These are phyloP conservation scores for Thelephora aurantiotincta DNA, from an alignment of 768 basidiomycete species.

Conservation along the genomic window DNA sequence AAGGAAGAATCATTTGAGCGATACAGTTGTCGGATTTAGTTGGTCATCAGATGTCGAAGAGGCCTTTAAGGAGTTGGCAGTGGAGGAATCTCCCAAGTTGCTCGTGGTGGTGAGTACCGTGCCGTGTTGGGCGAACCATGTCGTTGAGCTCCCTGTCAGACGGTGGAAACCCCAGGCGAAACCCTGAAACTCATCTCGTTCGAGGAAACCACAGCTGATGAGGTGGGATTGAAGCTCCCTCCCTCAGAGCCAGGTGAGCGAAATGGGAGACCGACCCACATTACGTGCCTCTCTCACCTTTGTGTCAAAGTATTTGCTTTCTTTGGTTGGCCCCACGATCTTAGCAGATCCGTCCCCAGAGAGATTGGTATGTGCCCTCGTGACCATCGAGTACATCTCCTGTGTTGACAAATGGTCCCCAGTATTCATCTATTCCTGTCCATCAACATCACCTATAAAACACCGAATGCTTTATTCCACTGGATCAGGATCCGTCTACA, in stretches of 20 bases:
- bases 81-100: conserved; percentile 32
- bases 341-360: conserved; percentile 26
- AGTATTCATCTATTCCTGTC: conserved; percentile 93
- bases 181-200: conserved; percentile 33
- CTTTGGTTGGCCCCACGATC: conserved; percentile 45
- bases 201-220: conserved; percentile 24
- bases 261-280: conserved; percentile 1
- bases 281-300: conserved; percentile 5
- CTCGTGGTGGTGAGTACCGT: conserved; percentile 47
- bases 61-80: conserved; percentile 45
- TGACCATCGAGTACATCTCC: background rate
- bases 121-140: background rate
- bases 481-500: conserved; percentile 41
- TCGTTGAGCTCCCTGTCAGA: conserved; percentile 23
- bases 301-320: conserved; percentile 36
- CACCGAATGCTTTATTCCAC: conserved; percentile 84
- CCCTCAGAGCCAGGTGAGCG: conserved; percentile 38
- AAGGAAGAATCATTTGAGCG: conserved; percentile 40
- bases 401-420: conserved; percentile 1
- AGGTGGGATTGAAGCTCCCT: conserved; percentile 37
- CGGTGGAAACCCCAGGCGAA: conserved; percentile 53
- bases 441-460: conserved; percentile 66
- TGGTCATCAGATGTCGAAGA: conserved; percentile 57
- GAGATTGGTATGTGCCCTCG: conserved; percentile 38
- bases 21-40: conserved; percentile 39